Evolutionary conservation across 2,329 filamentous ascomycete genomes (phyloP).

Genomic region (Diaporthe batatas): DNA sequence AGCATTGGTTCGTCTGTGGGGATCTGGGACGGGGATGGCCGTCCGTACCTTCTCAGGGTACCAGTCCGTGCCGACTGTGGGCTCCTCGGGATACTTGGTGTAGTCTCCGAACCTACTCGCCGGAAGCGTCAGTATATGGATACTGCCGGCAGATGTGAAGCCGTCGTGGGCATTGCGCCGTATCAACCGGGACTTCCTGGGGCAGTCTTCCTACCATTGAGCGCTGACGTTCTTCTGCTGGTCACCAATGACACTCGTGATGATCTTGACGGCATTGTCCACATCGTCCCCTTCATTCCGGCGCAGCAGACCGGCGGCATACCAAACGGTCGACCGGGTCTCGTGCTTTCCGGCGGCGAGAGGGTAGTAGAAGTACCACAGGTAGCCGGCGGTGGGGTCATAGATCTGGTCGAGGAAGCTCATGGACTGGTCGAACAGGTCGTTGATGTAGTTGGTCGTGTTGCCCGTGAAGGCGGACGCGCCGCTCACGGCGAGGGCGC

Average conservation of each 20-base stretch:
- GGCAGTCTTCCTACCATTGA: constrained; percentile 62
- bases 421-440: constrained; percentile 64
- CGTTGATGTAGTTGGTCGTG: constrained; percentile 41
- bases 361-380: constrained; percentile 62
- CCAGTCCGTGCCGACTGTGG: constrained; percentile 63
- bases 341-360: constrained; percentile 68
- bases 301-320: constrained; percentile 69
- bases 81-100: constrained; percentile 68
- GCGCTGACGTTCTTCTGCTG: constrained; percentile 65
- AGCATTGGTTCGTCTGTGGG: not conserved
- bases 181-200: not conserved
- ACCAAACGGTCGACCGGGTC: constrained; percentile 70
- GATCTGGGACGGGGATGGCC: not conserved
- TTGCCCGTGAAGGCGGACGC: constrained; percentile 32
- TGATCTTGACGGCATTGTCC: constrained; percentile 64
- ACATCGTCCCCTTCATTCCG: constrained; percentile 65
- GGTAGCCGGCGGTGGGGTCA: constrained; percentile 64
- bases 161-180: too few relatives aligned
- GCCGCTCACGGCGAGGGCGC: constrained; percentile 29
- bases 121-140: not conserved
- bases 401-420: constrained; percentile 68
- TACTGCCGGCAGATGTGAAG: too few relatives aligned
- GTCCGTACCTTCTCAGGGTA: constrained; percentile 54
- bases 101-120: constrained; percentile 61
- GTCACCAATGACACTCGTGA: constrained; percentile 64